Percentiles rank a stretch among this genome's conserved stretches.
These are phyloP conservation scores for Hygrophoropsis aurantiaca DNA, from an alignment of 768 basidiomycete genomes.

Conservation along the genomic window DNA sequence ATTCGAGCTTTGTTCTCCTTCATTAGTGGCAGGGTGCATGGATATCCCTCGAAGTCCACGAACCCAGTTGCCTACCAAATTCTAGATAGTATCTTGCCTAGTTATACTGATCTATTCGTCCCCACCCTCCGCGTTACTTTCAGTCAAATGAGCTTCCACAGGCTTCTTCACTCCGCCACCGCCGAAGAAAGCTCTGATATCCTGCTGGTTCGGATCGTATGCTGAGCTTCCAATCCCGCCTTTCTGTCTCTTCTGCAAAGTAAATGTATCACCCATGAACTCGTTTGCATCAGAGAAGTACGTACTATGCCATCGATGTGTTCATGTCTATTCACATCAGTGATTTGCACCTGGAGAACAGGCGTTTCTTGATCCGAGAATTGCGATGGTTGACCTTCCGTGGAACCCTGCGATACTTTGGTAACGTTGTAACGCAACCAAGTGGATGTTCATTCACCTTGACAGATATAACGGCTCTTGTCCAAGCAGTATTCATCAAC, in stretches of 20 bases:
- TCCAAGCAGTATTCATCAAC: constrained; percentile 72
- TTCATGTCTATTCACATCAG: constrained; percentile 52
- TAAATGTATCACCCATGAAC: constrained; percentile 14
- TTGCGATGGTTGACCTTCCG: constrained; percentile 18
- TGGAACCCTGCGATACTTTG: constrained; percentile 24
- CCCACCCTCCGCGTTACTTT: constrained; percentile 30
- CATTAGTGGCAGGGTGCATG: too few species aligned
- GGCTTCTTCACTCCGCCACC: constrained; percentile 22
- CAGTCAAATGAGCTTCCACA: constrained; percentile 12
- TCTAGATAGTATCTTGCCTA: too few species aligned
- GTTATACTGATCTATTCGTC: constrained; percentile 6
- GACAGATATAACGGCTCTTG: constrained; percentile 48
- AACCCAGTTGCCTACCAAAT: too few species aligned
- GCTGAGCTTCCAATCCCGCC: constrained; percentile 74
- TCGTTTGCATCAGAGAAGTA: constrained; percentile 5
- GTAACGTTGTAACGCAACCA: constrained; percentile 3
- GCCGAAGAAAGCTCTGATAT: constrained; percentile 74
- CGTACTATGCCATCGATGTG: constrained; percentile 61
- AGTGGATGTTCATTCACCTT: constrained; percentile 33
- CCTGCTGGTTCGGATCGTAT: constrained; percentile 72
- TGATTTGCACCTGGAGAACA: constrained; percentile 43
- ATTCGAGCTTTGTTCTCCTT: constrained; percentile 7
- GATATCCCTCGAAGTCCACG: too few species aligned
- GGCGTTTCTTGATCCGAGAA: constrained; percentile 25
- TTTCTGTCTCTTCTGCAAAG: constrained; percentile 58